Base-by-base conservation (phyloP, 108 stramenopile species). In the Nannochloropsis salina region DNA sequence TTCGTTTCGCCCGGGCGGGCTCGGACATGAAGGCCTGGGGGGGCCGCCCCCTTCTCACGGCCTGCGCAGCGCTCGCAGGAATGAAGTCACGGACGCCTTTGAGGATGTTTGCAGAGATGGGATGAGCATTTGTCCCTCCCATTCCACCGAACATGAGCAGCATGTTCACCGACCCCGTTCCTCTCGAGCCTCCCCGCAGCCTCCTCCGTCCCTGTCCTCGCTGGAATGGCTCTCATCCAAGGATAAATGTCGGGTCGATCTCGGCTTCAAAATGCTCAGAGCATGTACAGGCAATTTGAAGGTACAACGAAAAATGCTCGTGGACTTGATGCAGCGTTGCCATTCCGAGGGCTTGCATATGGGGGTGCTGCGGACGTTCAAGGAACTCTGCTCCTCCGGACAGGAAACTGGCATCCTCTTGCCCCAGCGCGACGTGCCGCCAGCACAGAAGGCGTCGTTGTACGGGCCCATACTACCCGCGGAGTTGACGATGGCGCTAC, bases 261-360 rank as follows among this genome's bases (percentile, higher is more conserved):
- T 74, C 15, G 61, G 61, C 61, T 74, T 74, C 8, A n/a, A 15
- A n/a, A 74, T 74, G 4, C n/a, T 74, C 15, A 15, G 2, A 74
- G 61, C 61, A 3, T 74, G 20, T n/a, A 74, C 61, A 6, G 61
- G 61, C 61, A n/a, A 74, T n/a, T 74, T 74, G 61, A 15, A n/a
- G n/a, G 61, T n/a, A 74, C 61, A n/a, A 15, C 61, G n/a, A 2
- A n/a, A n/a, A n/a, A n/a, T n/a, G 3, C n/a, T 74, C 20, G 61
- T 74, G 61, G 61, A 74, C 20, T n/a, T 74, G 61, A 74, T 74
- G 61, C 61, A 74, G 61, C 61, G 61, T 74, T 74, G 61, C n/a
- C 61, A 74, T 74, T 15, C 20, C 8, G n/a, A 74, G 61, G 61
- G 61, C 4, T n/a, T 74, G 61, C 61, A 74, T 74, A 15, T 15